These are phyloP conservation scores for Ogataea methylovora DNA, from an alignment of 805 yeast species.

Conservation along the genomic window DNA sequence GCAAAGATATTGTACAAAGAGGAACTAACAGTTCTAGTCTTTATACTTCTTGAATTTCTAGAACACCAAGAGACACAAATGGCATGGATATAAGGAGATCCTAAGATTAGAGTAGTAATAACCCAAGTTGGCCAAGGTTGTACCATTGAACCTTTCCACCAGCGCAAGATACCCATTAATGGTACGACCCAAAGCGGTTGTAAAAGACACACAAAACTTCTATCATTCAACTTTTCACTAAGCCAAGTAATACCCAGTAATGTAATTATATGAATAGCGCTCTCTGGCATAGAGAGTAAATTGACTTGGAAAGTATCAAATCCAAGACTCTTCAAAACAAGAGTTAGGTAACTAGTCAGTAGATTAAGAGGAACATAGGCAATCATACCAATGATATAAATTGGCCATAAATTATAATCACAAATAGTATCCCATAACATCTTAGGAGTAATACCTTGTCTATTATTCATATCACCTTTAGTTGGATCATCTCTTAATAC, in stretches of 20 bases:
- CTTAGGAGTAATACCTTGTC: conserved; percentile 35
- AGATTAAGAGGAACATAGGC: conserved; percentile 26
- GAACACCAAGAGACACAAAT: conserved; percentile 49
- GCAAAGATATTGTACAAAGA: conserved; percentile 50
- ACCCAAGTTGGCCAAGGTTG: conserved; percentile 7
- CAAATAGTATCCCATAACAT: conserved; percentile 28
- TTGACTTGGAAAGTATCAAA: conserved; percentile 41
- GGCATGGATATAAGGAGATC: conserved; percentile 36
- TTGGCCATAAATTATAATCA: conserved; percentile 44
- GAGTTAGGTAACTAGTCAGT: conserved; percentile 30
- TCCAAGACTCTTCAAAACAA: conserved; percentile 37
- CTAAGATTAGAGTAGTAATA: conserved; percentile 14
- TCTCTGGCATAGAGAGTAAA: conserved; percentile 37
- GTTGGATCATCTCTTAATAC: conserved; percentile 55
- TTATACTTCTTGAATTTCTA: conserved; percentile 46
- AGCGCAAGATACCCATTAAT: conserved; percentile 2
- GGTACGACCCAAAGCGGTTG: background rate
- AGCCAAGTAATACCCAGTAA: conserved; percentile 24
- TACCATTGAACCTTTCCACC: conserved; percentile 6
- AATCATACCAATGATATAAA: conserved; percentile 33
- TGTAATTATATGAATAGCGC: conserved; percentile 20
- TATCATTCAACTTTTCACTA: conserved; percentile 14
- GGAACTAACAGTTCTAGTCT: conserved; percentile 49
- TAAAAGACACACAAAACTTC: background rate
- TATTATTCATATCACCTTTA: conserved; percentile 38